Evolutionary conservation across 176 grass and related monocot species (phyloP).

Genomic region (Lolium perenne): DNA sequence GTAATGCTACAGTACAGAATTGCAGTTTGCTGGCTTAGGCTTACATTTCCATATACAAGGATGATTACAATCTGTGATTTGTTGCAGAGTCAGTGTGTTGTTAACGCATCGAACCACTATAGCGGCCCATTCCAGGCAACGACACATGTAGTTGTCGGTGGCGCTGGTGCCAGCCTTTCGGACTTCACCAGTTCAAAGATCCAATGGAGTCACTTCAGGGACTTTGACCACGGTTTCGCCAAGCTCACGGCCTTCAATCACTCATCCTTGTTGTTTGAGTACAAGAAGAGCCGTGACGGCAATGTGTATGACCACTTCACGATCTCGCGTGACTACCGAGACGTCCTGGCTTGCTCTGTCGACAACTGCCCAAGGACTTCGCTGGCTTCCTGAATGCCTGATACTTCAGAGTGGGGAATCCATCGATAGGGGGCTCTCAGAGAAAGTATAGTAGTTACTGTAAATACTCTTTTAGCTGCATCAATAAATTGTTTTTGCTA

Average conservation of each 20-base stretch:
- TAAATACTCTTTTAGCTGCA: slow-evolving; percentile 1
- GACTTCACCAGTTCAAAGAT: slow-evolving; percentile 47
- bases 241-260: slow-evolving; percentile 88
- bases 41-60: not conserved
- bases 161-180: slow-evolving; percentile 60
- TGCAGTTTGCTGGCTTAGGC: not conserved
- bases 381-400: slow-evolving; percentile 48
- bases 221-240: slow-evolving; percentile 67
- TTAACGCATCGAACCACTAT: slow-evolving; percentile 61
- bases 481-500: slow-evolving; percentile 25
- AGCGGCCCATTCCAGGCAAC: slow-evolving; percentile 65
- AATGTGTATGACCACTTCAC: slow-evolving; percentile 74
- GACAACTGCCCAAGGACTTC: slow-evolving; percentile 61
- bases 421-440: not conserved
- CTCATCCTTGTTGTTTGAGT: slow-evolving; percentile 71
- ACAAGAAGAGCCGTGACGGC: slow-evolving; percentile 83
- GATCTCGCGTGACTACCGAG: slow-evolving; percentile 69
- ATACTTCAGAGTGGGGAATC: not conserved
- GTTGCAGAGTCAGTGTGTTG: slow-evolving; percentile 65
- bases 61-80: slow-evolving; percentile 23
- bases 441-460: slow-evolving; percentile 13
- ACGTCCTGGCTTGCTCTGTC: slow-evolving; percentile 56
- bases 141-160: slow-evolving; percentile 73
- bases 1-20: not conserved
- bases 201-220: slow-evolving; percentile 73